These are phyloP conservation scores for Solanum sitiens DNA, from an alignment of 257 asterid species.

Conservation along the genomic window DNA sequence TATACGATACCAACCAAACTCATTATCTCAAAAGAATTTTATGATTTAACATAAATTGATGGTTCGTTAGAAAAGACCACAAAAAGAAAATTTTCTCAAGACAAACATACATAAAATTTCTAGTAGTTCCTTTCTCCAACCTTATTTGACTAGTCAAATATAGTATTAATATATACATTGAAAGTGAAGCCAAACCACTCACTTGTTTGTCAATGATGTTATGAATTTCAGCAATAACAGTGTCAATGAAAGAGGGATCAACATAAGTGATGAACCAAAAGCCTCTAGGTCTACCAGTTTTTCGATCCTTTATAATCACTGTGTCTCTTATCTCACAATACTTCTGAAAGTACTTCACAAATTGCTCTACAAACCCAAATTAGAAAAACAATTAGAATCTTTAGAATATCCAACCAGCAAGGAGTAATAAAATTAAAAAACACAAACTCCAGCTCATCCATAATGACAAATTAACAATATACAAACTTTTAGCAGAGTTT, in stretches of 20 bases:
- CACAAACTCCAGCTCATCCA: background rate
- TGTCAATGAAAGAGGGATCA: slow-evolving; percentile 74
- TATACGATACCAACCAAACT: background rate
- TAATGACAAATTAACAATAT: background rate
- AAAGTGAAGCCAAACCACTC: slow-evolving; percentile 3
- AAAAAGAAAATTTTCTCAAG: background rate
- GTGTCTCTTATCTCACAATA: slow-evolving; percentile 91
- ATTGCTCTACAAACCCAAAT: slow-evolving; percentile 34
- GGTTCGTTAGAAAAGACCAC: background rate
- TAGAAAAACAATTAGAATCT: background rate
- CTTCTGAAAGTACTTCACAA: slow-evolving; percentile 86
- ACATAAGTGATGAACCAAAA: slow-evolving; percentile 88
- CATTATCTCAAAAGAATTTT: background rate
- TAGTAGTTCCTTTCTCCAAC: background rate
- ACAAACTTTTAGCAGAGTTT: too few relatives aligned
- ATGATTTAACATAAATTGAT: background rate
- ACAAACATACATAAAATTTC: background rate
- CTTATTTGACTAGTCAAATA: background rate
- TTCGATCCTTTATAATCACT: slow-evolving; percentile 84
- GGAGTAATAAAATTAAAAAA: background rate
- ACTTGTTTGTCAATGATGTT: slow-evolving; percentile 86
- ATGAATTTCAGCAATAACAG: slow-evolving; percentile 78
- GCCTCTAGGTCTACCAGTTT: slow-evolving; percentile 90
- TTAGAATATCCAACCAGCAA: background rate
- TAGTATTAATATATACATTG: background rate